Evolutionary conservation across 2,329 filamentous ascomycete species (phyloP), one percentile per base, ranked within the genome.

Genomic region (Amphichorda felina): DNA sequence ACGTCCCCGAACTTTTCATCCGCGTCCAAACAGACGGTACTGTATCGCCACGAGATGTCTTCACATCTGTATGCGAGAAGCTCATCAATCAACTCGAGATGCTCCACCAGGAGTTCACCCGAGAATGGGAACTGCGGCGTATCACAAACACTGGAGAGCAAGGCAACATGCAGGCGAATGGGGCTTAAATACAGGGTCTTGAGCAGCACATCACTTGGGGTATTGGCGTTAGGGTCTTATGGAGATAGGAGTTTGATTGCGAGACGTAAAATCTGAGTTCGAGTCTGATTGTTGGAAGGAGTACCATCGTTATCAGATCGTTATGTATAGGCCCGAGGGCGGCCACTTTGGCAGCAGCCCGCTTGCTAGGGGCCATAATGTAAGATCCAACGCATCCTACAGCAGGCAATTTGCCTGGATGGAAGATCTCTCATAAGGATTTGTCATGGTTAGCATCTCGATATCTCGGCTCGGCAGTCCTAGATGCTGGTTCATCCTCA

Each of bases 11-110:
- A 49, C 58, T 77, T 29, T 61, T 73, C 41, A 67, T 98, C 40
- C 84, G 91, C 38, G 74, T 98, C 40, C 87, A 94, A 61, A 98
- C 91, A 4, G 86, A 96, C 54, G 91, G 91, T 40, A 73, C 73
- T 17, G 72, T 94, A 43, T 82, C 82, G 2, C 87, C 91, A n/a
- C 88, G 88, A 47, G 85, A 94, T 47, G 87, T 88, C 2, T 69
- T 98, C 28, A 68, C 91, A 37, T 72, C 79, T 35, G 79, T 82
- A 29, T 94, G 84, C 63, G 77, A 82, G 56, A 80, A 87, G 45
- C 70, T 95, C 31, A 82, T 98, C 43, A 72, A 77, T 40, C 80
- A 93, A 45, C 73, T 94, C 37, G 80, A 80, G 38, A 79, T 78
- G 44, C 66, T 98, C 40, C 82, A 82, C 43, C 77, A 84, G 44